phyloP scores from a whole-genome alignment of 1,284 basidiomycete genomes.

The Sporisorium iseilematis-ciliati region DNA sequence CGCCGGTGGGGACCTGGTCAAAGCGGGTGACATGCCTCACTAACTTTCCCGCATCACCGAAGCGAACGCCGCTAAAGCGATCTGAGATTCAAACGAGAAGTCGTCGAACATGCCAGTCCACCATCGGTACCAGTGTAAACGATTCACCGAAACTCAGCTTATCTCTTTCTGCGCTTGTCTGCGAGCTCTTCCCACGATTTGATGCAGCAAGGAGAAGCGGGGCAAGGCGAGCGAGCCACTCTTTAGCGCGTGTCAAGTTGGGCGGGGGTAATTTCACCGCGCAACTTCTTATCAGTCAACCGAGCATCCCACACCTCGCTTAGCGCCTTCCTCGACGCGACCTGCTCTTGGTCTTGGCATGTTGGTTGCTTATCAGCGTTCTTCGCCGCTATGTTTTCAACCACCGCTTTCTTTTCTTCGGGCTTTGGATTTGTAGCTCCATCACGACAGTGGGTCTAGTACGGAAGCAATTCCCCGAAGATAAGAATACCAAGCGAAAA shows the following conservation, averaged over 20 bases:
- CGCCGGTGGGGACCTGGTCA: neutral
- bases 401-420: neutral
- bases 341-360: slow-evolving; percentile 7
- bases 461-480: neutral
- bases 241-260: slow-evolving; percentile 8
- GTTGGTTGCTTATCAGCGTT: slow-evolving; percentile 15
- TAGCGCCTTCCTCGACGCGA: slow-evolving; percentile 1
- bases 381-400: neutral
- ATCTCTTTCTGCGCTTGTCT: no score
- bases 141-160: no score
- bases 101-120: no score
- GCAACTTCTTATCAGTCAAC: slow-evolving; percentile 12
- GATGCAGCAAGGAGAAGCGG: no score
- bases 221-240: neutral
- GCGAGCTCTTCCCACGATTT: no score
- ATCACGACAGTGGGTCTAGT: neutral
- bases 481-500: neutral
- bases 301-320: neutral
- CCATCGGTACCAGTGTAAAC: no score
- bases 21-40: no score
- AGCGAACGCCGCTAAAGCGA: neutral
- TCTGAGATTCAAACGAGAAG: slow-evolving; percentile 5
- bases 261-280: neutral
- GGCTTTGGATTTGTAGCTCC: neutral
- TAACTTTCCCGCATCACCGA: neutral